A percentile compares a stretch with the other conserved stretches of the same genome.
These are phyloP conservation scores for Myxozyma lipomycoides DNA, from an alignment of 805 yeast species.

Conservation along the genomic window DNA sequence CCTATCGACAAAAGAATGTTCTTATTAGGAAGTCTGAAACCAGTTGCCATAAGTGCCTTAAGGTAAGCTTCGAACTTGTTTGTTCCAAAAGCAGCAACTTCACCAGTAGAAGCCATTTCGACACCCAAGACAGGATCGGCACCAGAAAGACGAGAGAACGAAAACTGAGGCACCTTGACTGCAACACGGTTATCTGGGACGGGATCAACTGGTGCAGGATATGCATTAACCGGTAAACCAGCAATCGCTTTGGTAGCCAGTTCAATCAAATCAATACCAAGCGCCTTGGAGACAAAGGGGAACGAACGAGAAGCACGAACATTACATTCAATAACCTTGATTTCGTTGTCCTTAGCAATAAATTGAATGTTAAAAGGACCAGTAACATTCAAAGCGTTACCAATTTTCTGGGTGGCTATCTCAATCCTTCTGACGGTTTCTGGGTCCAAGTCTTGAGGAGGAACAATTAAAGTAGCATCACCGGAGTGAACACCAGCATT, in stretches of 20 bases:
- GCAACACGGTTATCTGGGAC: conserved; percentile 71
- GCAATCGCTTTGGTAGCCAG: conserved; percentile 94
- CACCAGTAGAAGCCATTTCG: conserved; percentile 99
- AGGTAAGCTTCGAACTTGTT: conserved; percentile 96
- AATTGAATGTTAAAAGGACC: conserved; percentile 98
- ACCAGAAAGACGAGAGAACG: conserved; percentile 93
- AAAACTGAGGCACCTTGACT: conserved; percentile 94
- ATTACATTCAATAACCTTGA: conserved; percentile 97
- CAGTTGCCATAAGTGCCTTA: conserved; percentile 91
- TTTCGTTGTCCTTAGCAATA: conserved; percentile 90
- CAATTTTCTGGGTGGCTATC: conserved; percentile 93
- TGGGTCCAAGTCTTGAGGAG: conserved; percentile 91
- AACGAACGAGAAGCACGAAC: conserved; percentile 99
- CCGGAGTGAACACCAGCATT: conserved; percentile 99
- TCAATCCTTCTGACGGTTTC: conserved; percentile 87
- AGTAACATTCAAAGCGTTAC: conserved; percentile 88
- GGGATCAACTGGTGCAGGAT: conserved; percentile 85
- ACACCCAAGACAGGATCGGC: conserved; percentile 98
- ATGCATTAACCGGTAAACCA: conserved; percentile 83
- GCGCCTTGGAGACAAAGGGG: conserved; percentile 97
- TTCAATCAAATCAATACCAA: conserved; percentile 93
- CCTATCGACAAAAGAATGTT: conserved; percentile 92
- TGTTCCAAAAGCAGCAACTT: conserved; percentile 94
- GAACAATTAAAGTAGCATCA: conserved; percentile 95
- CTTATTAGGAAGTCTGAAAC: conserved; percentile 91